A percentile compares a stretch with the other conserved stretches of the same genome.
Conservation (phyloP, 2,329 filamentous ascomycete genomes). For the Neofusicoccum sp. region DNA sequence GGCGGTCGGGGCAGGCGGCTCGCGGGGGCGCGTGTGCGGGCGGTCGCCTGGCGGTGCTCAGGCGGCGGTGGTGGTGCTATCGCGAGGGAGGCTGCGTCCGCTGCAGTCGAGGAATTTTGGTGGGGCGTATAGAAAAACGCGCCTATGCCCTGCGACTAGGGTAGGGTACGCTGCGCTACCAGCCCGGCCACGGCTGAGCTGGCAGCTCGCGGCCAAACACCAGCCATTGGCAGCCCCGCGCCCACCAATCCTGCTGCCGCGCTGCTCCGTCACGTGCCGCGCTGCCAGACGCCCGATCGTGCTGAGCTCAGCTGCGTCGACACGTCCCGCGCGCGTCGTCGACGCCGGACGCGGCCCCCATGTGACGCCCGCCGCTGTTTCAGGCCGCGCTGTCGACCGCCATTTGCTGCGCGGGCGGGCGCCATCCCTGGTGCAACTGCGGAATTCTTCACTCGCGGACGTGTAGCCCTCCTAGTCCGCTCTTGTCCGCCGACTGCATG, state of each 20-base stretch:
- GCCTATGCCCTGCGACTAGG: background rate
- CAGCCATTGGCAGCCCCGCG: background rate
- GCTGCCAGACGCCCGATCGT: background rate
- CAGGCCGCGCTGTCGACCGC: background rate
- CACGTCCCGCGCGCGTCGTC: constrained; percentile 7
- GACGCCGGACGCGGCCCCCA: background rate
- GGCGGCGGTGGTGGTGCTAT: constrained; percentile 11
- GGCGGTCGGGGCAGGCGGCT: background rate
- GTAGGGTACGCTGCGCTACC: too few species aligned
- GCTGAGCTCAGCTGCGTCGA: background rate
- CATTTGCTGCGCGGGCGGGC: background rate
- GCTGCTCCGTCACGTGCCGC: background rate
- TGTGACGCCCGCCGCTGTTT: constrained; percentile 5
- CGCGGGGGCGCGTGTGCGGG: background rate
- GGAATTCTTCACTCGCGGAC: too few species aligned
- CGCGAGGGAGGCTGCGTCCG: background rate
- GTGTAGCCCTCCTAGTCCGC: too few species aligned
- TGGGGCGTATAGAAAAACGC: background rate
- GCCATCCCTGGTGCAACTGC: background rate
- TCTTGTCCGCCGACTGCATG: too few species aligned
- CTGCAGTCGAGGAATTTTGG: background rate
- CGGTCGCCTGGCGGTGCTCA: background rate
- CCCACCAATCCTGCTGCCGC: background rate
- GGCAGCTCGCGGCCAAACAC: too few species aligned
- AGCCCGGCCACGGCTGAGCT: too few species aligned